A percentile compares a stretch with the other conserved stretches of the same genome.
Evolutionary conservation across 1,284 basidiomycete genomes (phyloP).

Genomic region (Pterulicium gracile): DNA sequence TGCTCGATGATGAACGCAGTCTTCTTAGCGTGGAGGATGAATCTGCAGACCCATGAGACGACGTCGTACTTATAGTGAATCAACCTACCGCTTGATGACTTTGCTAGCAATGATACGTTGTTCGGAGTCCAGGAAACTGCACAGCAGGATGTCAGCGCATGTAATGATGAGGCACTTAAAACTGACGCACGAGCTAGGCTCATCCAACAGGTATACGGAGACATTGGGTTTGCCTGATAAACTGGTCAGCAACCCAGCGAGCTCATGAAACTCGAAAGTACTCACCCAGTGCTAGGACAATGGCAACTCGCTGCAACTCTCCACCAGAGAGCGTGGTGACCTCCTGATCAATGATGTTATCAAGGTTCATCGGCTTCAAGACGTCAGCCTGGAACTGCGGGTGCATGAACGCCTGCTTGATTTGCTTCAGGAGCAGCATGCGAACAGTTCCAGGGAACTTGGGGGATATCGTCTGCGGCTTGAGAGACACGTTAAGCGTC

Average conservation of each 20-base stretch:
- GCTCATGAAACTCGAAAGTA: conserved; percentile 5
- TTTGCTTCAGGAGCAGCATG: conserved; percentile 86
- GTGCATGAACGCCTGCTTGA: conserved; percentile 92
- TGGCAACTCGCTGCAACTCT: conserved; percentile 93
- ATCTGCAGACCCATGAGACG: conserved; percentile 31
- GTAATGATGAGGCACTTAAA: not conserved
- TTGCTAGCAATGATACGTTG: conserved; percentile 96
- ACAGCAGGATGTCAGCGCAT: conserved; percentile 9
- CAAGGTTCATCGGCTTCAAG: conserved; percentile 90
- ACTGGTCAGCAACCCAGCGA: not conserved
- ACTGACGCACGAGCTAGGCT: conserved; percentile 51
- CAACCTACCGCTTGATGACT: conserved; percentile 84
- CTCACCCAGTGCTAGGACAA: conserved; percentile 75
- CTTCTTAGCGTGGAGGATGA: conserved; percentile 90
- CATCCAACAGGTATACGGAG: conserved; percentile 81
- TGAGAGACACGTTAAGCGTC: conserved; percentile 78
- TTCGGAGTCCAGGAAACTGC: conserved; percentile 90
- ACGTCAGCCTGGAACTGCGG: conserved; percentile 97
- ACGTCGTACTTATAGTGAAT: not conserved
- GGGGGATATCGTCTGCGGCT: conserved; percentile 93
- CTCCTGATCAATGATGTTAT: conserved; percentile 90
- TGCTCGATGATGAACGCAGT: conserved; percentile 97
- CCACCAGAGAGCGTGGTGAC: conserved; percentile 95
- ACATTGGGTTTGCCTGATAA: conserved; percentile 68
- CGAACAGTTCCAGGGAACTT: conserved; percentile 92